Evolutionary conservation across 2,329 filamentous ascomycete genomes (phyloP).

Genomic region (Ambrosiella cleistominuta): DNA sequence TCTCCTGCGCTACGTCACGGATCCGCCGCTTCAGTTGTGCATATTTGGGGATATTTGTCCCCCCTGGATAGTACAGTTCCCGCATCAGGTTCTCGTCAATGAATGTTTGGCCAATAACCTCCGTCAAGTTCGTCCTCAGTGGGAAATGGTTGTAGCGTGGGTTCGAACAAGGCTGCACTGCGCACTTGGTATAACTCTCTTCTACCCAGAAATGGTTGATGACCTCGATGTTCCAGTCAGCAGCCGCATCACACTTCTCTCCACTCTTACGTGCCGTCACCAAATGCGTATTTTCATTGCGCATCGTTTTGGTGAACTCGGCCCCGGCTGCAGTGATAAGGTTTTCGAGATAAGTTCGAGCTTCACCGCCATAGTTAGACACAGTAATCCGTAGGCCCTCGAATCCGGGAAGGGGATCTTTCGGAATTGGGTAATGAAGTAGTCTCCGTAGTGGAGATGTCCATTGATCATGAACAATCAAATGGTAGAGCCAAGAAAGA

Average conservation of each 20-base stretch:
- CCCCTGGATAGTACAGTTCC: slow-evolving; percentile 49
- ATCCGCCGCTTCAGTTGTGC: slow-evolving; percentile 34
- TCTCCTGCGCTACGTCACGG: slow-evolving; percentile 32
- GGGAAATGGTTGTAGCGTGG: slow-evolving; percentile 76
- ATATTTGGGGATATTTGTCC: slow-evolving; percentile 26
- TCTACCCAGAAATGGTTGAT: slow-evolving; percentile 96
- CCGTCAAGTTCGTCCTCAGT: slow-evolving; percentile 72
- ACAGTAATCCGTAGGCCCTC: slow-evolving; percentile 62
- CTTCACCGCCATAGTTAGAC: slow-evolving; percentile 92
- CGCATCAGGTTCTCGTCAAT: slow-evolving; percentile 47
- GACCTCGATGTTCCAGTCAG: slow-evolving; percentile 80
- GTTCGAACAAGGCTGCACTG: slow-evolving; percentile 53
- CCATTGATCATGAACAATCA: slow-evolving; percentile 81
- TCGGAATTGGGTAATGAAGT: slow-evolving; percentile 76
- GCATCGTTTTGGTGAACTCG: slow-evolving; percentile 87
- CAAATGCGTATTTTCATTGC: slow-evolving; percentile 85
- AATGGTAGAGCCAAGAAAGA: slow-evolving; percentile 79
- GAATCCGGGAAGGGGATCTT: slow-evolving; percentile 63
- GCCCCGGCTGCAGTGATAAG: slow-evolving; percentile 70
- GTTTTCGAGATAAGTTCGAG: slow-evolving; percentile 83
- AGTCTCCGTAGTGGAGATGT: slow-evolving; percentile 67
- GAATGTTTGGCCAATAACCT: slow-evolving; percentile 78
- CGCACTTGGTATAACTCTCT: slow-evolving; percentile 85
- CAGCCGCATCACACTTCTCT: slow-evolving; percentile 83
- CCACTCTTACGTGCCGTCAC: slow-evolving; percentile 78